Evolutionary conservation across 2,329 filamentous ascomycete species (phyloP).

Genomic region (Ophiocordyceps unilateralis): DNA sequence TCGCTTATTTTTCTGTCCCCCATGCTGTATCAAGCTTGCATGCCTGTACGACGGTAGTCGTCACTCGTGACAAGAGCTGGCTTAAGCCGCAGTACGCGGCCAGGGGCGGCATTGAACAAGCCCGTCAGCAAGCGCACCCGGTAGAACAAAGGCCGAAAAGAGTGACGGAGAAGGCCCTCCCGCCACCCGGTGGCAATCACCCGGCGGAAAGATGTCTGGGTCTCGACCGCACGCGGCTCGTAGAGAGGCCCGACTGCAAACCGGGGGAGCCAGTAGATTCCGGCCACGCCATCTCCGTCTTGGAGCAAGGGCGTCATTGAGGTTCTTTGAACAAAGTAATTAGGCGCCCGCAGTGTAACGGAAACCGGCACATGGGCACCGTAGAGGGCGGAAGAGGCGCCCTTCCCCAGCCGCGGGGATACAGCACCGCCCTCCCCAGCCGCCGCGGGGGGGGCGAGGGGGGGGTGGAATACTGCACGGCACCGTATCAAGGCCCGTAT

Average conservation of each 20-base stretch:
- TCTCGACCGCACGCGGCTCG: neutral
- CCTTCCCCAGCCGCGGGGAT: neutral
- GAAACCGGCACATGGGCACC: neutral
- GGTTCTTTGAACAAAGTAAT: neutral
- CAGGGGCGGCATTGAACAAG: neutral
- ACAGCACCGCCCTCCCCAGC: neutral
- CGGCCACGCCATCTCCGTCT: constrained; percentile 1
- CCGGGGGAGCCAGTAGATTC: neutral
- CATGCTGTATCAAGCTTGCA: neutral
- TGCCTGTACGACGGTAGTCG: neutral
- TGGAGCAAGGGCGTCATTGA: neutral
- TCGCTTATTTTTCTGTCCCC: neutral
- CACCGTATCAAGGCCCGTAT: neutral
- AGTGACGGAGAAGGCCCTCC: too few relatives aligned
- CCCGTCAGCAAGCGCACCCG: neutral
- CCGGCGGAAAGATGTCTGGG: neutral
- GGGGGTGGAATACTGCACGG: neutral
- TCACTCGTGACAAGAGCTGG: neutral
- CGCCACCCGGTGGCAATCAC: neutral
- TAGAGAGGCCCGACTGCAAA: neutral
- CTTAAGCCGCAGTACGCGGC: neutral
- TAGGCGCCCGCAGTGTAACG: neutral
- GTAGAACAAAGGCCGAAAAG: neutral
- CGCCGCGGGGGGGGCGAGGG: neutral
- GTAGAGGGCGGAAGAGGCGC: neutral